Percentiles rank a stretch among this genome's conserved stretches.
These are phyloP conservation scores for Psilocybe cyanescens DNA, from an alignment of 768 basidiomycete species.

Conservation along the genomic window DNA sequence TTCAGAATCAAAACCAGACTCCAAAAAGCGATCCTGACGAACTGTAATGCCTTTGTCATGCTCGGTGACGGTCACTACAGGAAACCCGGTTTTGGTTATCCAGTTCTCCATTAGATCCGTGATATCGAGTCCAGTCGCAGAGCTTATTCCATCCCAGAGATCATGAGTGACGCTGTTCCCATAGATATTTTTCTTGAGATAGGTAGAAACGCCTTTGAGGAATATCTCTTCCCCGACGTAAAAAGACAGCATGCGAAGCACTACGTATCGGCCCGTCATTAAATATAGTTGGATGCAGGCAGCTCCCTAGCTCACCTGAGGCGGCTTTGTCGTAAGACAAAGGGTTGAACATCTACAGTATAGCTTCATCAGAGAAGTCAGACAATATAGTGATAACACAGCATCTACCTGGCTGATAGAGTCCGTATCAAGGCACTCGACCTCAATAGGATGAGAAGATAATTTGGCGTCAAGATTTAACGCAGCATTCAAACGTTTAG, in stretches of 20 bases:
- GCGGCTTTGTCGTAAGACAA: constrained; percentile 87
- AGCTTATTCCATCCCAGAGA: constrained; percentile 84
- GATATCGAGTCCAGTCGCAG: constrained; percentile 75
- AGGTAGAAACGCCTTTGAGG: constrained; percentile 86
- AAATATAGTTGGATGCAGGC: constrained; percentile 13
- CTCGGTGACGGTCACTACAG: constrained; percentile 87
- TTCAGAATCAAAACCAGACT: constrained; percentile 75
- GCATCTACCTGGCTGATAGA: constrained; percentile 72
- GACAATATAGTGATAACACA: no score
- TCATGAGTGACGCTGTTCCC: constrained; percentile 85
- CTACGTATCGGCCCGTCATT: constrained; percentile 33
- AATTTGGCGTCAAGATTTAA: constrained; percentile 81
- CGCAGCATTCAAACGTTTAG: constrained; percentile 77
- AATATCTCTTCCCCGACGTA: constrained; percentile 90
- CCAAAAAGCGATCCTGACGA: constrained; percentile 91
- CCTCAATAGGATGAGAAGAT: constrained; percentile 93
- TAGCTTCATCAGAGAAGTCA: no score
- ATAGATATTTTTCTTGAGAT: constrained; percentile 88
- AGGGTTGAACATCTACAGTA: constrained; percentile 80
- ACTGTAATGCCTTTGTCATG: constrained; percentile 70
- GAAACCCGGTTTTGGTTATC: constrained; percentile 89
- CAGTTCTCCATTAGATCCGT: constrained; percentile 88
- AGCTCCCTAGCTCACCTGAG: constrained; percentile 50
- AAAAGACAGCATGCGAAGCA: constrained; percentile 90
- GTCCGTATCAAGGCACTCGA: constrained; percentile 85